A percentile compares a stretch with the other conserved stretches of the same genome.
These are phyloP conservation scores for Orbilia oligospora DNA, from an alignment of 2,329 filamentous ascomycete species.

Conservation along the genomic window DNA sequence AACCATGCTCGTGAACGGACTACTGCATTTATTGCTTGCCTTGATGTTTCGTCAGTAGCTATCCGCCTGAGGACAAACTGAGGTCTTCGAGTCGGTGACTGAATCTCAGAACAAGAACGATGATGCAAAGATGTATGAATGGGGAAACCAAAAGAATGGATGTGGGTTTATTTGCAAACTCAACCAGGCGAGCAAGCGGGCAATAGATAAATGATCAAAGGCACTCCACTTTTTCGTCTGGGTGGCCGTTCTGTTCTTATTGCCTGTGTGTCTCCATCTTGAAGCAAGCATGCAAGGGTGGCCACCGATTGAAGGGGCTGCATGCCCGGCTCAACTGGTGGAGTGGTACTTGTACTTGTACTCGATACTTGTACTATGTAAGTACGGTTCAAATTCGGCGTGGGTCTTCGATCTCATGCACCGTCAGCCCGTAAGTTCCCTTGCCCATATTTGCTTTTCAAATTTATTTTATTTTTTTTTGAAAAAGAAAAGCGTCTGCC, in stretches of 20 bases:
- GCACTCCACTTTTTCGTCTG: constrained; percentile 30
- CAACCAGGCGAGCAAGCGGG: constrained; percentile 24
- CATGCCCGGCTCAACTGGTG: constrained; percentile 21
- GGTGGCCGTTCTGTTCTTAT: constrained; percentile 29
- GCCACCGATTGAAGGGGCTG: constrained; percentile 19
- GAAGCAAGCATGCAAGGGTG: constrained; percentile 42
- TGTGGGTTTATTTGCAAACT: constrained; percentile 23
- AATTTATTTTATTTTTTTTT: background rate
- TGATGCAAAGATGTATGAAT: constrained; percentile 44
- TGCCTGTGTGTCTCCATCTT: constrained; percentile 29
- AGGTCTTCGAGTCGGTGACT: constrained; percentile 29
- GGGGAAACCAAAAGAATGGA: constrained; percentile 39
- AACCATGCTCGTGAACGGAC: constrained; percentile 31
- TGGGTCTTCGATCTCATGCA: constrained; percentile 30
- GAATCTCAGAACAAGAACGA: constrained; percentile 22
- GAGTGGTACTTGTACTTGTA: constrained; percentile 40
- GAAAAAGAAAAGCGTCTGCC: constrained; percentile 24
- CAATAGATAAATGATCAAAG: constrained; percentile 37
- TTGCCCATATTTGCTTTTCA: constrained; percentile 21
- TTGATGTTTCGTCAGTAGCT: constrained; percentile 35
- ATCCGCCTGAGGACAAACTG: constrained; percentile 37
- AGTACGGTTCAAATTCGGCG: constrained; percentile 7
- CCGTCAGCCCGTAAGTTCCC: constrained; percentile 26
- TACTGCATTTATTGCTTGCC: constrained; percentile 42
- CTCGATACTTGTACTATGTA: constrained; percentile 21